phyloP scores from a whole-genome alignment of 164 flowering plant genomes.

The Paratinospora sagittata region DNA sequence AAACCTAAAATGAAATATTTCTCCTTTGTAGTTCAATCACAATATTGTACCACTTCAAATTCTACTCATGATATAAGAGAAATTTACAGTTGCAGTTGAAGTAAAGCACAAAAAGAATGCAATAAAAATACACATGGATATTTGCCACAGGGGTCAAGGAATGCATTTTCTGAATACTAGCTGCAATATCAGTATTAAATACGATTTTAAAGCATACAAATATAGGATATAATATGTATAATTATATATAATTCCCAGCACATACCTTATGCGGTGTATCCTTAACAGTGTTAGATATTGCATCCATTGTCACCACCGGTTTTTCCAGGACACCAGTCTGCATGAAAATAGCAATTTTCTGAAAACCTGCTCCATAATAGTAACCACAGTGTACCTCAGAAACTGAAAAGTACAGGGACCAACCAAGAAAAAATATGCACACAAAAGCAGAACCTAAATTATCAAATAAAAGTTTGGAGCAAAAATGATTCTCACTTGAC shows the following conservation, averaged over 20 bases:
- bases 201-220: background rate
- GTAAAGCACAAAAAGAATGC: background rate
- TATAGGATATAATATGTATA: background rate
- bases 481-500: background rate
- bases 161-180: background rate
- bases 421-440: constrained; percentile 18
- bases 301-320: constrained; percentile 32
- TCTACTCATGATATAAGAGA: background rate
- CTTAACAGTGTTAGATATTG: constrained; percentile 44
- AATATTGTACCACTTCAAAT: background rate
- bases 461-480: background rate
- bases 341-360: constrained; percentile 99
- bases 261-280: constrained; percentile 87
- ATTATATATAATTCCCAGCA: background rate
- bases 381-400: constrained; percentile 81
- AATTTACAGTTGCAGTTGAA: background rate
- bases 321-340: constrained; percentile 77
- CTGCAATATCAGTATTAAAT: background rate
- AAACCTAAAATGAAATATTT: background rate
- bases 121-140: background rate
- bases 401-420: constrained; percentile 27
- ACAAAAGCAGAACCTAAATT: constrained; percentile 9
- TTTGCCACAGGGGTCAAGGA: background rate
- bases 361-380: constrained; percentile 95
- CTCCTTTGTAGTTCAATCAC: background rate